Evolutionary conservation across 2,329 filamentous ascomycete species (phyloP).

Genomic region (Monosporascus sp.): DNA sequence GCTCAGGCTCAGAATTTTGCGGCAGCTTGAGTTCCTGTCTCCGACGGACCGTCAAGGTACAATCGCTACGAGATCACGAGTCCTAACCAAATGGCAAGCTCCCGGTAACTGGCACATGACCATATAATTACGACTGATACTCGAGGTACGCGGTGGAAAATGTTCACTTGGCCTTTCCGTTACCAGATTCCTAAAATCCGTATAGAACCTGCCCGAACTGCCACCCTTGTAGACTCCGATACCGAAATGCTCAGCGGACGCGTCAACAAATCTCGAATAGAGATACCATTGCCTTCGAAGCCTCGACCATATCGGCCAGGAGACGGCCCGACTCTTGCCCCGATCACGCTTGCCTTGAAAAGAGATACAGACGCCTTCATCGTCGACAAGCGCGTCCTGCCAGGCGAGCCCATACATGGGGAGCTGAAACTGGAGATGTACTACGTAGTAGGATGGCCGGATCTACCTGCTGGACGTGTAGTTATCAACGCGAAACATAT

Average conservation of each 20-base stretch:
- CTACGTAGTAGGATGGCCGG: slow-evolving; percentile 51
- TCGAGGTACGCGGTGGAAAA: background rate
- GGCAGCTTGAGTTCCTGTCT: background rate
- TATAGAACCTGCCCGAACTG: background rate
- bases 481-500: slow-evolving; percentile 42
- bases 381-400: slow-evolving; percentile 44
- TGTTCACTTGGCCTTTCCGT: background rate
- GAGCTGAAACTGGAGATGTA: slow-evolving; percentile 37
- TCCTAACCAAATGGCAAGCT: background rate
- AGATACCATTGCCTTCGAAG: slow-evolving; percentile 27
- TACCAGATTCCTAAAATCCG: background rate
- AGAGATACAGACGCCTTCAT: slow-evolving; percentile 54
- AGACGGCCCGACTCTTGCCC: slow-evolving; percentile 42
- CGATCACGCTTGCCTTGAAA: slow-evolving; percentile 41
- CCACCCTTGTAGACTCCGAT: background rate
- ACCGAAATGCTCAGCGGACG: background rate
- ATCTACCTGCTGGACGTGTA: slow-evolving; percentile 43
- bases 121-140: background rate
- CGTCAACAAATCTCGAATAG: slow-evolving; percentile 13
- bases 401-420: slow-evolving; percentile 22
- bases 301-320: slow-evolving; percentile 37
- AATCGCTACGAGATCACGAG: background rate
- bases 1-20: background rate
- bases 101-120: background rate
- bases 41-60: background rate